Evolutionary conservation across 768 basidiomycete species (phyloP).

Genomic region (Lentinula guzmanii): DNA sequence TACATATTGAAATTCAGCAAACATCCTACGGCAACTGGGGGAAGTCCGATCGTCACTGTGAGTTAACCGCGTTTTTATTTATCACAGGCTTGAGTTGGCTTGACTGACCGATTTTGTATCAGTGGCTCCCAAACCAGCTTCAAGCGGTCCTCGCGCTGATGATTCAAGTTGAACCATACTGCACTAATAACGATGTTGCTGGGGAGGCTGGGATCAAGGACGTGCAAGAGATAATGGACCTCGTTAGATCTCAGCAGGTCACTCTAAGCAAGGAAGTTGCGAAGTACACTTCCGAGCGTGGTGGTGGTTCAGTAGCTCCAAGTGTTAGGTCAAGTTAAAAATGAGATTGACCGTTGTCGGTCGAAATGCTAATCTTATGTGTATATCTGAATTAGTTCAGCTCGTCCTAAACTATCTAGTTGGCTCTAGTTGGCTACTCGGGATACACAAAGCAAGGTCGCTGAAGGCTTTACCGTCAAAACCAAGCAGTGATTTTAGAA

Average conservation of each 20-base stretch:
- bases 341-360: not conserved
- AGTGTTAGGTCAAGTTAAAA: not conserved
- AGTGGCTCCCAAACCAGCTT: not conserved
- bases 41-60: conserved; percentile 14
- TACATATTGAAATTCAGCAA: conserved; percentile 22
- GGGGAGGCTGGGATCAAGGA: not conserved
- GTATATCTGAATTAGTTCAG: too few relatives aligned
- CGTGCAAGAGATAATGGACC: not conserved
- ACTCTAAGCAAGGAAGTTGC: not conserved
- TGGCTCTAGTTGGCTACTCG: too few relatives aligned
- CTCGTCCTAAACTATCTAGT: too few relatives aligned
- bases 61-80: not conserved
- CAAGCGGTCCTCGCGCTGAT: not conserved
- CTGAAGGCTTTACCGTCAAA: too few relatives aligned
- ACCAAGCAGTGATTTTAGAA: too few relatives aligned
- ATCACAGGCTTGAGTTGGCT: not conserved
- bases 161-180: not conserved
- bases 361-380: too few relatives aligned
- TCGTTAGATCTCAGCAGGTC: not conserved
- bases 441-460: too few relatives aligned
- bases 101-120: not conserved
- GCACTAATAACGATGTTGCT: not conserved
- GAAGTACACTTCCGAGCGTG: not conserved
- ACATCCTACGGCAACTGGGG: conserved; percentile 23
- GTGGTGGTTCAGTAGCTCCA: not conserved